phyloP scores from a whole-genome alignment of 352 stramenopile species.

The Thalassiosira ordinaria region DNA sequence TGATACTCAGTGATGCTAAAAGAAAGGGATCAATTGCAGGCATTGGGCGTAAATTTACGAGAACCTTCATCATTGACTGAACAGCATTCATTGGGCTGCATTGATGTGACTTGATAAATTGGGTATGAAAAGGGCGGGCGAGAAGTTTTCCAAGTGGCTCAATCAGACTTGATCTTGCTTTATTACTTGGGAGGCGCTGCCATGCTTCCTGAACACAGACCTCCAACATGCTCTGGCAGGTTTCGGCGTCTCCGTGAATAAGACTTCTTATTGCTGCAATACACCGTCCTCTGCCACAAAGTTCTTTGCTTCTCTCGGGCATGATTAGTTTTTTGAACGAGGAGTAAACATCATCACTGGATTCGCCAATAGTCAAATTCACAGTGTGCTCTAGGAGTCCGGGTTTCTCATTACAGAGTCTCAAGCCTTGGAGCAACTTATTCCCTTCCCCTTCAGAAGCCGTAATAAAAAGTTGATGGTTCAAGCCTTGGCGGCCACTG shows the following conservation, averaged over 20 bases:
- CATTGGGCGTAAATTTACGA: constrained; percentile 65
- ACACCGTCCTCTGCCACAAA: constrained; percentile 51
- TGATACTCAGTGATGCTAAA: constrained; percentile 68
- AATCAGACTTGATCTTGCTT: constrained; percentile 61
- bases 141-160: constrained; percentile 74
- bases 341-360: constrained; percentile 31
- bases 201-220: constrained; percentile 69
- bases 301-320: constrained; percentile 45
- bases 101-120: constrained; percentile 68
- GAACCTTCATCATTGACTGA: constrained; percentile 67
- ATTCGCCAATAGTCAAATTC: constrained; percentile 19
- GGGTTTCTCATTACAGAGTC: constrained; percentile 13
- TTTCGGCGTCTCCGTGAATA: constrained; percentile 61
- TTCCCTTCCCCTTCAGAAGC: background rate
- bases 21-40: constrained; percentile 74
- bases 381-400: background rate
- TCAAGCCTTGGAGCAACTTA: constrained; percentile 24
- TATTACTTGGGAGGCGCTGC: constrained; percentile 59
- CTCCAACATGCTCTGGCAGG: constrained; percentile 70
- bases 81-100: constrained; percentile 64
- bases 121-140: constrained; percentile 71
- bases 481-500: constrained; percentile 6
- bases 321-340: constrained; percentile 48
- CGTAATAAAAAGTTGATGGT: constrained; percentile 32
- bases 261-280: constrained; percentile 67